These are phyloP conservation scores for Linaria vulgaris DNA, from an alignment of 257 asterid species.

Conservation along the genomic window DNA sequence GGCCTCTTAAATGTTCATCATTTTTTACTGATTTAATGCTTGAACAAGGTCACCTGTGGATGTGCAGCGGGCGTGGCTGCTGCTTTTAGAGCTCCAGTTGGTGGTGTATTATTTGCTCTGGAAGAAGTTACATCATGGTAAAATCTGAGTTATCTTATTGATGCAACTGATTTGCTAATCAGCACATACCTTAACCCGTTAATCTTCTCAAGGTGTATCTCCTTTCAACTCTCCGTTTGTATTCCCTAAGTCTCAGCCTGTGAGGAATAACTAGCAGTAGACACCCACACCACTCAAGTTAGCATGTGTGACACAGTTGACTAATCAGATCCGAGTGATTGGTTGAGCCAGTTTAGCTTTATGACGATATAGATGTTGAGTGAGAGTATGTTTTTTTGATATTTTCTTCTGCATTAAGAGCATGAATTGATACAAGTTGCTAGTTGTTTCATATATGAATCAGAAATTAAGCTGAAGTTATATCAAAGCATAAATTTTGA, in stretches of 20 bases:
- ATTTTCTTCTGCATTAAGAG: background rate
- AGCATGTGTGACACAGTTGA: background rate
- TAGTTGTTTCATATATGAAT: conserved; percentile 12
- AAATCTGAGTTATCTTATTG: conserved; percentile 24
- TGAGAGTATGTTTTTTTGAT: background rate
- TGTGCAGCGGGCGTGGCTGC: conserved; percentile 99
- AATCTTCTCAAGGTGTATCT: conserved; percentile 7
- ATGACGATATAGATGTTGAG: conserved; percentile 5
- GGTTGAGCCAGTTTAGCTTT: background rate
- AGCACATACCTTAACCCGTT: background rate
- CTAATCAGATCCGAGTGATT: conserved; percentile 14
- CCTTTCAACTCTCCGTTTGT: conserved; percentile 17
- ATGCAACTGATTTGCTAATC: conserved; percentile 13
- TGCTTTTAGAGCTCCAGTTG: conserved; percentile 99
- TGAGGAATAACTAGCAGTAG: conserved; percentile 6
- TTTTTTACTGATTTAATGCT: conserved; percentile 48
- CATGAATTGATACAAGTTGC: background rate
- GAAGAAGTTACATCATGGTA: conserved; percentile 99
- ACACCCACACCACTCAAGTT: background rate
- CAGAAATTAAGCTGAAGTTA: conserved; percentile 6
- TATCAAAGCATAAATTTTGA: background rate
- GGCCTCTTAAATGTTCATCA: conserved; percentile 43
- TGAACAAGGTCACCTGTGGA: conserved; percentile 97
- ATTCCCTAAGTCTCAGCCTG: background rate
- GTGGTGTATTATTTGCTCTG: conserved; percentile 95